Percentiles rank a stretch among this genome's conserved stretches.
Conservation (phyloP, 495 filamentous ascomycete species). For the Tirmania nivea region DNA sequence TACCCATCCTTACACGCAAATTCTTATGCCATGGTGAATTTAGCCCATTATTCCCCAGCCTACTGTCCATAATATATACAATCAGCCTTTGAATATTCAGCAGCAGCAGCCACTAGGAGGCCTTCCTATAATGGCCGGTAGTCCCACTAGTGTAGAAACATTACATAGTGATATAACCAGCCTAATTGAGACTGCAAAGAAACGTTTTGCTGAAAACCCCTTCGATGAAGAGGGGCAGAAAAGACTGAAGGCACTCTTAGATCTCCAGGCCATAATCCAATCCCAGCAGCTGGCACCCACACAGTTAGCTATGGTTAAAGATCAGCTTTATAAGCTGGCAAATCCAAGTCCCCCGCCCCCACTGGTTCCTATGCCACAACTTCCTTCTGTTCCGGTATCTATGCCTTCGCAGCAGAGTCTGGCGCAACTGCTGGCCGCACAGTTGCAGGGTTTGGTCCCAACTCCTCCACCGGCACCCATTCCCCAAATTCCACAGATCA, state of each 20-base stretch:
- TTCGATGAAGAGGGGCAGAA: conserved; percentile 51
- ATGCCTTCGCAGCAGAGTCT: conserved; percentile 22
- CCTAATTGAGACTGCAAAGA: conserved; percentile 46
- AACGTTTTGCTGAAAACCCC: conserved; percentile 48
- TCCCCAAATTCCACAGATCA: background rate
- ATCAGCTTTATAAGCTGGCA: conserved; percentile 53
- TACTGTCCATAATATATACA: conserved; percentile 7
- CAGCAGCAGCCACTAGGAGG: conserved; percentile 17
- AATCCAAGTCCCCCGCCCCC: conserved; percentile 29
- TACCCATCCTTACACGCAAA: background rate
- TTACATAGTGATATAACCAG: conserved; percentile 63
- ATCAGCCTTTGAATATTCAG: background rate
- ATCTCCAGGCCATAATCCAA: conserved; percentile 61
- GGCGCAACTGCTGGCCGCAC: conserved; percentile 14
- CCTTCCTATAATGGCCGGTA: conserved; percentile 1
- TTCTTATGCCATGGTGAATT: conserved; percentile 14
- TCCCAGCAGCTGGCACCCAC: conserved; percentile 57
- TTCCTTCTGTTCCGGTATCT: conserved; percentile 20
- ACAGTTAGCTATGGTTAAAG: conserved; percentile 56
- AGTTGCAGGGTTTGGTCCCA: background rate
- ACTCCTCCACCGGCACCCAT: background rate
- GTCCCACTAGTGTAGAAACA: conserved; percentile 36
- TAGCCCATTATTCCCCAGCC: conserved; percentile 24
- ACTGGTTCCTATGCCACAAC: conserved; percentile 22
- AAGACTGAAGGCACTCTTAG: conserved; percentile 64